phyloP scores from a whole-genome alignment of 768 basidiomycete species.

The Sarcodon aspratus region DNA sequence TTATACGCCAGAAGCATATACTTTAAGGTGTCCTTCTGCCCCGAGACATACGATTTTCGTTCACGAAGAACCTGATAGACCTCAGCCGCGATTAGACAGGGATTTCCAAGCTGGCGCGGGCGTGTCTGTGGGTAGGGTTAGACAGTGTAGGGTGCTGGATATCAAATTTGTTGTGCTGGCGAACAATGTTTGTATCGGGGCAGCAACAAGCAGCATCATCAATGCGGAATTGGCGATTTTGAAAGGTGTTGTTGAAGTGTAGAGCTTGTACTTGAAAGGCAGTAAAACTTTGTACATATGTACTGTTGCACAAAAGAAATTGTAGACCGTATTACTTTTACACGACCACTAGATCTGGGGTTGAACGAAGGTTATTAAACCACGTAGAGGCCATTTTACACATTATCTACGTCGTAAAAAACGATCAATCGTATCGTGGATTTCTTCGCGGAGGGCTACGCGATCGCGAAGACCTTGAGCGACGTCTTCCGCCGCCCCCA shows the following conservation, averaged over 20 bases:
- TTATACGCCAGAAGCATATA: slow-evolving; percentile 69
- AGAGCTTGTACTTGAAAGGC: not conserved
- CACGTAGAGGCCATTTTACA: not conserved
- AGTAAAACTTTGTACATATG: not conserved
- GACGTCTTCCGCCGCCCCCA: not conserved
- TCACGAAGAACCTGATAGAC: slow-evolving; percentile 88
- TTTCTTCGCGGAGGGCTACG: not conserved
- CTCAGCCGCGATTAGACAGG: slow-evolving; percentile 88
- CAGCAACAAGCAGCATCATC: slow-evolving; percentile 93
- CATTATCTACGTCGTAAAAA: not conserved
- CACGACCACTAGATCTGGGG: not conserved
- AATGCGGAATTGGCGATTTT: slow-evolving; percentile 93
- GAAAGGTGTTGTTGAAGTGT: slow-evolving; percentile 39
- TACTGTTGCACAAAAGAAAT: too few relatives aligned
- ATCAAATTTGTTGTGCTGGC: slow-evolving; percentile 90
- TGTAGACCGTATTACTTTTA: not conserved
- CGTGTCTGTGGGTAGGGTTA: slow-evolving; percentile 81
- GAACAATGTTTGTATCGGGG: slow-evolving; percentile 93
- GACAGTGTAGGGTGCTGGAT: slow-evolving; percentile 87
- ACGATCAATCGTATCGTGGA: not conserved
- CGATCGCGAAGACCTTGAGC: not conserved
- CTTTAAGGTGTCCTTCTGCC: slow-evolving; percentile 72
- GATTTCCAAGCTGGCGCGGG: slow-evolving; percentile 87
- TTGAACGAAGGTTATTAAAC: not conserved
- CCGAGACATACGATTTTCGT: slow-evolving; percentile 79